Conservation (phyloP, 306 rosid species). For the Sphenostylis stenocarpa region DNA sequence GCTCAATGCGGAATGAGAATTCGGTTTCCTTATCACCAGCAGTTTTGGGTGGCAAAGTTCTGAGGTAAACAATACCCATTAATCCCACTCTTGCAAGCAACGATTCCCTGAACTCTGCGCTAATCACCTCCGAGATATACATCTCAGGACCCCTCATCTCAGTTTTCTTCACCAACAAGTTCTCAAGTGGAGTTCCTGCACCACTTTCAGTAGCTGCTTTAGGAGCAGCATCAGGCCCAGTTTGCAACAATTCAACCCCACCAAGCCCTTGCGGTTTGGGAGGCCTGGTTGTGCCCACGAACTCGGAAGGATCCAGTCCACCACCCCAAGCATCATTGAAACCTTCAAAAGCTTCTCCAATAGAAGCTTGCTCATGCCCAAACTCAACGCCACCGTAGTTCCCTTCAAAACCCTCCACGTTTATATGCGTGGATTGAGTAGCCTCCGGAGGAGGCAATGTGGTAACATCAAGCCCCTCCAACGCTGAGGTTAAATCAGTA, state of each 20-base stretch:
- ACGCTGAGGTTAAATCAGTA: slow-evolving; percentile 70
- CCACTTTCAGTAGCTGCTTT: slow-evolving; percentile 47
- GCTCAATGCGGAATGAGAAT: slow-evolving; percentile 84
- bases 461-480: slow-evolving; percentile 87
- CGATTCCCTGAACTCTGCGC: slow-evolving; percentile 90
- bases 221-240: slow-evolving; percentile 60
- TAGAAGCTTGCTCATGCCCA: slow-evolving; percentile 67
- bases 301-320: slow-evolving; percentile 90
- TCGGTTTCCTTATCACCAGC: slow-evolving; percentile 88
- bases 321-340: slow-evolving; percentile 97
- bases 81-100: slow-evolving; percentile 83
- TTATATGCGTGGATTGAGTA: slow-evolving; percentile 83
- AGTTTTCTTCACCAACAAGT: slow-evolving; percentile 52
- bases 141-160: slow-evolving; percentile 96
- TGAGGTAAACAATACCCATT: slow-evolving; percentile 79
- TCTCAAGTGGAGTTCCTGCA: slow-evolving; percentile 66
- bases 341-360: slow-evolving; percentile 87
- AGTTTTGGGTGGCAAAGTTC: slow-evolving; percentile 74
- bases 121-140: slow-evolving; percentile 74
- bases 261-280: slow-evolving; percentile 77
- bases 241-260: slow-evolving; percentile 89
- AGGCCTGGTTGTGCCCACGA: slow-evolving; percentile 65
- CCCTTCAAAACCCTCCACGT: slow-evolving; percentile 97
- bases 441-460: slow-evolving; percentile 91
- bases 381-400: slow-evolving; percentile 94